Conservation (phyloP, 192 early-diverging fungal genomes). For the Diversispora epigaea region DNA sequence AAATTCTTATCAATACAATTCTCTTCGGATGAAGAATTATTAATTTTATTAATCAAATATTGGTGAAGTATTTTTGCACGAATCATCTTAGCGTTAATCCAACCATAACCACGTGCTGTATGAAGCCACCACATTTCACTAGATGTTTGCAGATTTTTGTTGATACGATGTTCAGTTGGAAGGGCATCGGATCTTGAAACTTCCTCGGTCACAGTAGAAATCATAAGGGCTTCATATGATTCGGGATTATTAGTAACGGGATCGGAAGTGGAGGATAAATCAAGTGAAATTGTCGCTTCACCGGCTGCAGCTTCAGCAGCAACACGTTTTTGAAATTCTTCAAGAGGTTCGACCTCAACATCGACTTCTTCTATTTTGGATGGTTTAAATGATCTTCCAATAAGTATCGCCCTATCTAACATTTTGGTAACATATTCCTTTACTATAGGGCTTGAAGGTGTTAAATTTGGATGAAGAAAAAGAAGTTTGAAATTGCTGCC, state of each 20-base stretch:
- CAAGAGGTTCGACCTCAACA: conserved; percentile 44
- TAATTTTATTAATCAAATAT: conserved; percentile 38
- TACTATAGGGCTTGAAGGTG: conserved; percentile 41
- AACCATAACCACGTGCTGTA: conserved; percentile 37
- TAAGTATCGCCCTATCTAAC: conserved; percentile 39
- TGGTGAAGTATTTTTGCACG: conserved; percentile 46
- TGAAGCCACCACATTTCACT: conserved; percentile 32
- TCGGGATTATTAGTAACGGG: not conserved
- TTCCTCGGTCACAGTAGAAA: not conserved
- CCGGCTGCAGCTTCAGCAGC: conserved; percentile 30
- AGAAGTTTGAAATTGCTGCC: conserved; percentile 38
- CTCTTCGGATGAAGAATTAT: not conserved
- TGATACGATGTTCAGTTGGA: not conserved
- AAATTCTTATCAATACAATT: conserved; percentile 6
- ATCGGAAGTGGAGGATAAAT: not conserved
- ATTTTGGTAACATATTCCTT: conserved; percentile 46
- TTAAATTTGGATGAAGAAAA: conserved; percentile 46
- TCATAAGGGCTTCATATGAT: not conserved
- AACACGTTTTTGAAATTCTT: conserved; percentile 42
- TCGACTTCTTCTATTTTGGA: conserved; percentile 31
- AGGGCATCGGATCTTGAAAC: not conserved
- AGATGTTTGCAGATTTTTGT: conserved; percentile 5
- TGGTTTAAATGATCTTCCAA: conserved; percentile 36
- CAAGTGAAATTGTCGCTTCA: conserved; percentile 1
- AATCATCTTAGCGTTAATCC: conserved; percentile 49